phyloP scores from a whole-genome alignment of 345 rosid species.

The Limnanthes douglasii region DNA sequence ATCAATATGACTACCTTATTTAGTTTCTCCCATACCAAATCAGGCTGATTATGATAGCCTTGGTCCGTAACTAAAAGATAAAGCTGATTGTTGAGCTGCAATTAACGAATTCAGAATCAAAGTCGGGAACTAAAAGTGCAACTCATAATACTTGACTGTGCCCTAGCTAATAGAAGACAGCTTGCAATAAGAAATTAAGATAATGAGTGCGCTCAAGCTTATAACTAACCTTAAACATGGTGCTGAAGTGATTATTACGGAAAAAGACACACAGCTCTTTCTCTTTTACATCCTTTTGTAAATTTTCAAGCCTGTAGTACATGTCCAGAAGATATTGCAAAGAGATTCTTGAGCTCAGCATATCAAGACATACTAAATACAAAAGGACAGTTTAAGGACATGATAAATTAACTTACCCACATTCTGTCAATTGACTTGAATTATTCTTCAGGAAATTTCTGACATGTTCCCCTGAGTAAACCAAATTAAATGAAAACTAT shows the following conservation, averaged over 20 bases:
- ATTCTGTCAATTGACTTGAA: constrained; percentile 59
- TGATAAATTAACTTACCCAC: constrained; percentile 38
- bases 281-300: constrained; percentile 58
- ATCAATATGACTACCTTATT: constrained; percentile 33
- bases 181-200: too few relatives aligned
- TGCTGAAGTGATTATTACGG: constrained; percentile 87
- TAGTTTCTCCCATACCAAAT: constrained; percentile 87
- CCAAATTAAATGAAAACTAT: constrained; percentile 3
- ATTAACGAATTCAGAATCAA: not conserved
- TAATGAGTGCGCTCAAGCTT: too few relatives aligned
- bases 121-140: not conserved
- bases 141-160: not conserved
- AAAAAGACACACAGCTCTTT: constrained; percentile 77
- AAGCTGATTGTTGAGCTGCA: constrained; percentile 59
- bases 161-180: too few relatives aligned
- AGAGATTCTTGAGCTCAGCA: too few relatives aligned
- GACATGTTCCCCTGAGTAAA: constrained; percentile 49
- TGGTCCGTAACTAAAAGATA: constrained; percentile 82
- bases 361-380: not conserved
- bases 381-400: constrained; percentile 3
- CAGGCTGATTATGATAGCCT: constrained; percentile 61
- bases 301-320: constrained; percentile 47
- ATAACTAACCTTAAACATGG: constrained; percentile 80
- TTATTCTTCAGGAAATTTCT: constrained; percentile 41
- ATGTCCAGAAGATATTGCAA: not conserved